A percentile compares a stretch with the other conserved stretches of the same genome.
These are phyloP conservation scores for Amaranthus palmeri DNA, from an alignment of 148 eudicot genomes.

Conservation along the genomic window DNA sequence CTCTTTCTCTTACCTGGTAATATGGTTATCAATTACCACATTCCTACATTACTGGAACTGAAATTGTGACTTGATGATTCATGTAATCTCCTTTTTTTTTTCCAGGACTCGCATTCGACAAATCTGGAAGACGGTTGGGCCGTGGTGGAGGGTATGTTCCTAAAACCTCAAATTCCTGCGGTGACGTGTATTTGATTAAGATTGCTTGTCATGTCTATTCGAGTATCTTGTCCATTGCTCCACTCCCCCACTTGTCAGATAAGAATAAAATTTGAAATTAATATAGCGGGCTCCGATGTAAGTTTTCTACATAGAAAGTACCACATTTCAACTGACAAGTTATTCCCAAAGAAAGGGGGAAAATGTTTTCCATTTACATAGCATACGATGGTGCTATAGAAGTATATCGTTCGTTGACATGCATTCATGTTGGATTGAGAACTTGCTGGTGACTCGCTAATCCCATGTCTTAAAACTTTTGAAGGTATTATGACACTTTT, in stretches of 20 bases:
- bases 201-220: background rate
- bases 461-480: slow-evolving; percentile 14
- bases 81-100: background rate
- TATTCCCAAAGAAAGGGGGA: too few relatives aligned
- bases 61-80: background rate
- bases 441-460: background rate
- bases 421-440: background rate
- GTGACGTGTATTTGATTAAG: background rate
- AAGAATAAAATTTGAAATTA: background rate
- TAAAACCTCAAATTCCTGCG: background rate
- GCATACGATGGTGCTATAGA: background rate
- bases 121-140: slow-evolving; percentile 88
- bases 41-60: background rate
- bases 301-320: too few relatives aligned
- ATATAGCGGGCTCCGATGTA: too few relatives aligned
- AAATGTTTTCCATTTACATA: too few relatives aligned
- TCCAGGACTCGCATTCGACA: slow-evolving; percentile 96
- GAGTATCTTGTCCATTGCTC: background rate
- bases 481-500: slow-evolving; percentile 93
- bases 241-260: background rate
- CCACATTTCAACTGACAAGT: too few relatives aligned
- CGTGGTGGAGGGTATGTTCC: slow-evolving; percentile 97
- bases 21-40: slow-evolving; percentile 10
- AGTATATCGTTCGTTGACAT: background rate
- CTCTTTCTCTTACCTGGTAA: slow-evolving; percentile 87